Conservation (phyloP, 1,284 basidiomycete species). For the Bjerkandera adusta region DNA sequence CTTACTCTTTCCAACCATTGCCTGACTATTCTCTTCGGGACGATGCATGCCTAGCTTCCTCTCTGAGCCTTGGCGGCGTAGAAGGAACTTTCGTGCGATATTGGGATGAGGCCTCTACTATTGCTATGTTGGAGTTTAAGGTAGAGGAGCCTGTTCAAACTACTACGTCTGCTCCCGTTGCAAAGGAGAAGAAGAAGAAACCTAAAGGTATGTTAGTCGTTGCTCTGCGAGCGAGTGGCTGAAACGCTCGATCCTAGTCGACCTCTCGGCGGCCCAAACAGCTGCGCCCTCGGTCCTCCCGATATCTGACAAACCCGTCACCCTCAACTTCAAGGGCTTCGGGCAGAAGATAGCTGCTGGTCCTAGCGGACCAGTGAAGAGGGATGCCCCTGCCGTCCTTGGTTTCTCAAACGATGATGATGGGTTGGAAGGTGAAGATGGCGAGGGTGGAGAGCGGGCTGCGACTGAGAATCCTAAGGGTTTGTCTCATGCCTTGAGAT, state of each 20-base stretch:
- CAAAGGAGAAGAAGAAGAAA: constrained; percentile 66
- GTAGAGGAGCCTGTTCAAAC: constrained; percentile 60
- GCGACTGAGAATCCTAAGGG: constrained; percentile 54
- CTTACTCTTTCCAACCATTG: constrained; percentile 80
- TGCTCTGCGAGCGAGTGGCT: neutral
- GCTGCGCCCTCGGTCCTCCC: constrained; percentile 62
- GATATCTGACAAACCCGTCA: constrained; percentile 75
- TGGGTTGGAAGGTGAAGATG: constrained; percentile 39
- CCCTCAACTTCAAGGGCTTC: constrained; percentile 61
- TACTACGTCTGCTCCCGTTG: constrained; percentile 30
- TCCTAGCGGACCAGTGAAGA: constrained; percentile 23
- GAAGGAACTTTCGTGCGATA: constrained; percentile 75
- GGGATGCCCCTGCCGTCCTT: constrained; percentile 40
- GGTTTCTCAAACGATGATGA: constrained; percentile 52
- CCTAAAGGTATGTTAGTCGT: constrained; percentile 39
- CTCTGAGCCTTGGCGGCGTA: constrained; percentile 61
- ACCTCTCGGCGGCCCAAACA: constrained; percentile 18
- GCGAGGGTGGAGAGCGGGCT: constrained; percentile 26
- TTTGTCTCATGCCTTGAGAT: constrained; percentile 32
- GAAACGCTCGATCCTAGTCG: neutral
- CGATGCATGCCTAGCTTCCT: constrained; percentile 67
- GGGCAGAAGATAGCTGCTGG: constrained; percentile 35
- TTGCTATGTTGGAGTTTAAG: constrained; percentile 74
- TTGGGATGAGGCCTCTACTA: constrained; percentile 78
- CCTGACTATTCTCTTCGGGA: constrained; percentile 70